A percentile compares a stretch with the other conserved stretches of the same genome.
phyloP scores from a whole-genome alignment of 2,329 filamentous ascomycete genomes.

The Neofusicoccum ribis region DNA sequence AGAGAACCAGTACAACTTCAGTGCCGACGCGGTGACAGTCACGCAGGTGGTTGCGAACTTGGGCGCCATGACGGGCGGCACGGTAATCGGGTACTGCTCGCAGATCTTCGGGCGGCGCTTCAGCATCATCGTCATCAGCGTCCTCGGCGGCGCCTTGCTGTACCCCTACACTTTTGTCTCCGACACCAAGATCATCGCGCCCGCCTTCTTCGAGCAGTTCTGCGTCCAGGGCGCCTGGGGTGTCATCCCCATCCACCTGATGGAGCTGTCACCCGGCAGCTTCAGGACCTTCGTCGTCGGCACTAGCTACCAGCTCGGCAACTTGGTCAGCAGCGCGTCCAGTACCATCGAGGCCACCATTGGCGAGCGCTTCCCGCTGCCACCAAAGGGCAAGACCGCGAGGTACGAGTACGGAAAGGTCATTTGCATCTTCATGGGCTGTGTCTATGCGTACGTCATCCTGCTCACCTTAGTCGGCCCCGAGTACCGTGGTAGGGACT shows the following conservation, averaged over 20 bases:
- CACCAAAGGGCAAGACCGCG: conserved; percentile 44
- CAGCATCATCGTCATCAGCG: conserved; percentile 49
- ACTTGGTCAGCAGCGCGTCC: conserved; percentile 68
- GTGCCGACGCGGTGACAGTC: conserved; percentile 47
- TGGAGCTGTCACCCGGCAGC: conserved; percentile 71
- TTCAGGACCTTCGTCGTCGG: conserved; percentile 76
- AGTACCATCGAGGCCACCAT: conserved; percentile 76
- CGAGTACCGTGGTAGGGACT: conserved; percentile 43
- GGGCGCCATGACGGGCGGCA: conserved; percentile 51
- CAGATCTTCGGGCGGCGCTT: conserved; percentile 51
- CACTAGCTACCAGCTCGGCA: conserved; percentile 75
- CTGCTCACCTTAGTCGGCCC: conserved; percentile 64
- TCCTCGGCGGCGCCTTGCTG: conserved; percentile 72
- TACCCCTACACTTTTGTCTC: conserved; percentile 79
- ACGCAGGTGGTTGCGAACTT: conserved; percentile 53
- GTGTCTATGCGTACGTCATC: conserved; percentile 68
- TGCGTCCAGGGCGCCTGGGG: conserved; percentile 42
- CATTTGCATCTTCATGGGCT: conserved; percentile 89
- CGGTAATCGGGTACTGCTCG: conserved; percentile 46
- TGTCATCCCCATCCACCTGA: conserved; percentile 59
- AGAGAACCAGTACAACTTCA: conserved; percentile 59
- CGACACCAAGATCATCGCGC: conserved; percentile 66
- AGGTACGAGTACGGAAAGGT: conserved; percentile 70
- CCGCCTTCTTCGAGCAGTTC: conserved; percentile 73
- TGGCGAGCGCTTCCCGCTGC: conserved; percentile 72